Conservation (phyloP, 2,329 filamentous ascomycete genomes). For the Neurospora sp. region DNA sequence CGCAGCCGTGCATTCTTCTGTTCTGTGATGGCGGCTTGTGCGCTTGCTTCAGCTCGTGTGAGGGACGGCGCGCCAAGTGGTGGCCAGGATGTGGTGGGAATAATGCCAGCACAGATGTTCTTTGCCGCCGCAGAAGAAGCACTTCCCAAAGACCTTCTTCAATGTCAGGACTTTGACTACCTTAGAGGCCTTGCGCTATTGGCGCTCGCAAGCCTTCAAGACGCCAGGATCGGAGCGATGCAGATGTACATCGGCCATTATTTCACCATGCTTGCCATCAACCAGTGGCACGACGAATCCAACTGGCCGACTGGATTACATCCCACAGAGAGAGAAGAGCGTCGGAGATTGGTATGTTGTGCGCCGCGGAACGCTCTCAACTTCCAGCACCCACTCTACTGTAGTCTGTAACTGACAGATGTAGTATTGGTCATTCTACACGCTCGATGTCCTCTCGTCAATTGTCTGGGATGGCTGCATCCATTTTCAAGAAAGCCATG, state of each 20-base stretch:
- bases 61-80: slow-evolving; percentile 12
- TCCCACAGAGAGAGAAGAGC: slow-evolving; percentile 13
- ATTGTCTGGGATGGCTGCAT: slow-evolving; percentile 41
- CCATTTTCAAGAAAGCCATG: slow-evolving; percentile 34
- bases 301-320: slow-evolving; percentile 15
- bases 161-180: slow-evolving; percentile 17
- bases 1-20: slow-evolving; percentile 18
- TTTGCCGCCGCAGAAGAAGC: slow-evolving; percentile 17
- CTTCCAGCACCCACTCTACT: not conserved
- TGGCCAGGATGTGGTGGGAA: slow-evolving; percentile 1
- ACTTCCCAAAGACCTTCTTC: slow-evolving; percentile 14
- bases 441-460: slow-evolving; percentile 42
- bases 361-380: not conserved
- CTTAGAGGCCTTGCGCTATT: slow-evolving; percentile 16
- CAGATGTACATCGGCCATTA: slow-evolving; percentile 19
- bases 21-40: slow-evolving; percentile 18
- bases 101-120: slow-evolving; percentile 16
- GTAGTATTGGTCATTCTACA: slow-evolving; percentile 48
- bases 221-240: slow-evolving; percentile 18
- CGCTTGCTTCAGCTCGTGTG: slow-evolving; percentile 15
- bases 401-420: not conserved
- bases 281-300: slow-evolving; percentile 19
- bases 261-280: slow-evolving; percentile 18
- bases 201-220: slow-evolving; percentile 17
- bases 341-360: slow-evolving; percentile 12